These are phyloP conservation scores for Pseudogymnoascus sp. DNA, from an alignment of 2,329 filamentous ascomycete species.

Conservation along the genomic window DNA sequence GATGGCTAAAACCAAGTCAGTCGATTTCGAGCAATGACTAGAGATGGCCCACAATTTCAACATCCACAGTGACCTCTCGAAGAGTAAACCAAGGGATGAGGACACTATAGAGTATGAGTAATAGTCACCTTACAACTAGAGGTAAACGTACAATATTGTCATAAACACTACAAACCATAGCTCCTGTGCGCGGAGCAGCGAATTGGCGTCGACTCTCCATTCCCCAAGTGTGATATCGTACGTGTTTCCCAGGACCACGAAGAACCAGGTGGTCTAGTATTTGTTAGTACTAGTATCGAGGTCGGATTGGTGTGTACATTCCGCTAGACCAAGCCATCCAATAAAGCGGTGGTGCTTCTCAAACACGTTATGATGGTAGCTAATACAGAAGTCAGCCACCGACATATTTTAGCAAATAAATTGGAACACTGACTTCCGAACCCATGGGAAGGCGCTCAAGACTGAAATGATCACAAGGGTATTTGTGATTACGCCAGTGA, in stretches of 20 bases:
- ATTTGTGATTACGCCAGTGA: conserved; percentile 34
- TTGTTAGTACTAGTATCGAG: conserved; percentile 11
- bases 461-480: conserved; percentile 33
- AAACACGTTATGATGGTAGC: conserved; percentile 36
- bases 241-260: conserved; percentile 33
- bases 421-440: conserved; percentile 32
- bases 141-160: conserved; percentile 31
- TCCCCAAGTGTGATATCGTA: conserved; percentile 31
- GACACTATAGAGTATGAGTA: conserved; percentile 27
- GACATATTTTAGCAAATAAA: not conserved
- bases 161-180: conserved; percentile 37
- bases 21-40: not conserved
- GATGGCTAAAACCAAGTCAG: conserved; percentile 30
- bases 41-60: conserved; percentile 31
- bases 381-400: conserved; percentile 19
- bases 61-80: conserved; percentile 33
- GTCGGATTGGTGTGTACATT: conserved; percentile 17
- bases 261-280: conserved; percentile 32
- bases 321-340: conserved; percentile 35
- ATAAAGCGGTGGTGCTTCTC: conserved; percentile 37
- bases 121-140: not conserved
- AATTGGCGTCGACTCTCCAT: conserved; percentile 30
- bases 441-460: conserved; percentile 35
- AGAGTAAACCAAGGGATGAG: conserved; percentile 36
- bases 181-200: conserved; percentile 32